phyloP scores from a whole-genome alignment of 306 rosid species.

The Casuarina equisetifolia region DNA sequence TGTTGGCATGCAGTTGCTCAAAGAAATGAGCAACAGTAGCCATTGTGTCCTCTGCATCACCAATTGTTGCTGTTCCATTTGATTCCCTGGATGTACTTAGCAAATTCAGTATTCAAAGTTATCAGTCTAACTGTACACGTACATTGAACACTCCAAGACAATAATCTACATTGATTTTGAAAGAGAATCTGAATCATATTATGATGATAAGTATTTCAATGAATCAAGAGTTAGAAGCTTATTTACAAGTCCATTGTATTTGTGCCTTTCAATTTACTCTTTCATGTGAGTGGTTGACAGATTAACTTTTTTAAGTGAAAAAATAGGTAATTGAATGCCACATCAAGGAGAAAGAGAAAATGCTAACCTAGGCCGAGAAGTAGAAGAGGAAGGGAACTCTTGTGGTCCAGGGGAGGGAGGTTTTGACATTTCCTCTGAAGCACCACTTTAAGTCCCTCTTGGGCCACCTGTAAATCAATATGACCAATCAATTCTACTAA shows the following conservation, averaged over 20 bases:
- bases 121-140: not conserved
- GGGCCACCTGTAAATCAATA: conserved; percentile 46
- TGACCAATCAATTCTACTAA: conserved; percentile 17
- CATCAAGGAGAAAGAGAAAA: conserved; percentile 13
- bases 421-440: conserved; percentile 73
- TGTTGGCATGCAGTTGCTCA: conserved; percentile 85
- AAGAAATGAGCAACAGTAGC: conserved; percentile 75
- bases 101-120: conserved; percentile 19
- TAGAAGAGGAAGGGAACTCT: conserved; percentile 41
- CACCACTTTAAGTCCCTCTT: conserved; percentile 39
- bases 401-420: conserved; percentile 53
- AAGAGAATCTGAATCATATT: not conserved
- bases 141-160: not conserved
- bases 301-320: not conserved
- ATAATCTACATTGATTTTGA: not conserved
- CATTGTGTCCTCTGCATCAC: conserved; percentile 78
- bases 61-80: conserved; percentile 51
- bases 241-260: not conserved
- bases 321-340: not conserved
- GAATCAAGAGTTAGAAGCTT: not conserved
- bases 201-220: not conserved
- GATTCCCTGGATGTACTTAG: conserved; percentile 51
- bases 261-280: not conserved
- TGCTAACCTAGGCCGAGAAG: conserved; percentile 48
- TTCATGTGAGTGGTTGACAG: not conserved